Evolutionary conservation across 2,329 filamentous ascomycete genomes (phyloP).

Genomic region (Exophiala aquamarina): DNA sequence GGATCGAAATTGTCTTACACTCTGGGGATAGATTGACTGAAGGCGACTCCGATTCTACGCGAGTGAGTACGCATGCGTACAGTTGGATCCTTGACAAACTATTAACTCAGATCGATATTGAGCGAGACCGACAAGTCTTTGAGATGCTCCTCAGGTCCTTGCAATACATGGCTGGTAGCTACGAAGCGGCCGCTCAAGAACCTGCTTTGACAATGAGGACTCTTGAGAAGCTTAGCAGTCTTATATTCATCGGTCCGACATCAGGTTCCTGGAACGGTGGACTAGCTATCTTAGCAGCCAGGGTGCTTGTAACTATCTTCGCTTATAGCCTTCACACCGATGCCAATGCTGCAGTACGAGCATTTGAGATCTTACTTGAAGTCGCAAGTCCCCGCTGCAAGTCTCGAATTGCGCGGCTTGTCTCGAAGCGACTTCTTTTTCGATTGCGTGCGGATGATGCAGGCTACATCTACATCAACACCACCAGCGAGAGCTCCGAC

Average conservation of each 20-base stretch:
- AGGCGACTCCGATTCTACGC: neutral
- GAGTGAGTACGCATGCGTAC: constrained; percentile 1
- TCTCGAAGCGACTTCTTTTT: constrained; percentile 76
- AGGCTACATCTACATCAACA: constrained; percentile 70
- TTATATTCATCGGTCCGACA: constrained; percentile 8
- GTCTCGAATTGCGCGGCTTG: constrained; percentile 69
- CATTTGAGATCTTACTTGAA: constrained; percentile 20
- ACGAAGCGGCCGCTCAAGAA: constrained; percentile 16
- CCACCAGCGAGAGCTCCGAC: constrained; percentile 69
- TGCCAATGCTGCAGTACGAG: constrained; percentile 6
- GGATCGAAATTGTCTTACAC: constrained; percentile 17
- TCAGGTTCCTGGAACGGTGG: constrained; percentile 11
- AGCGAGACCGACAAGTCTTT: constrained; percentile 18
- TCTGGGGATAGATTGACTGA: neutral
- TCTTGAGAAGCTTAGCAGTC: constrained; percentile 12
- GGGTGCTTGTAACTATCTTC: constrained; percentile 20
- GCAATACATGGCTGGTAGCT: constrained; percentile 15
- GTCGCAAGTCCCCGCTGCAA: constrained; percentile 37
- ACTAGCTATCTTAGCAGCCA: constrained; percentile 17
- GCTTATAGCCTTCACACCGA: constrained; percentile 18
- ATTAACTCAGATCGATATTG: constrained; percentile 14
- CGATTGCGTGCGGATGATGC: constrained; percentile 80
- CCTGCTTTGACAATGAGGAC: constrained; percentile 7
- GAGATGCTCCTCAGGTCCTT: constrained; percentile 16
- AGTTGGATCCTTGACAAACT: constrained; percentile 16